Conservation (phyloP, 2,329 filamentous ascomycete species). For the Escovopsis sp. region DNA sequence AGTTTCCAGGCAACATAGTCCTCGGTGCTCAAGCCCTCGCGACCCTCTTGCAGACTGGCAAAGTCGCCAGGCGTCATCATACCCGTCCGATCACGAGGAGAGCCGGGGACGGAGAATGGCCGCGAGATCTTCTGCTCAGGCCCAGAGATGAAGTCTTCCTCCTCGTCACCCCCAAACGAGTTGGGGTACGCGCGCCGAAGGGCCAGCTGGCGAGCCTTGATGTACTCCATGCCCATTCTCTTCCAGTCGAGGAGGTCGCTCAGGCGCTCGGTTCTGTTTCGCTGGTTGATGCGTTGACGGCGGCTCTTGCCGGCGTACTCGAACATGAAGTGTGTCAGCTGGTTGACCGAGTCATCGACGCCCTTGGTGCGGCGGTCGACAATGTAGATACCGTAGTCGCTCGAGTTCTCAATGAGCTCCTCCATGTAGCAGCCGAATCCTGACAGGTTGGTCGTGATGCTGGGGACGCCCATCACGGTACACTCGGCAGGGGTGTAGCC, state of each 20-base stretch:
- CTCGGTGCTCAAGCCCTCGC: conserved; percentile 85
- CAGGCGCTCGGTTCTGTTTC: conserved; percentile 87
- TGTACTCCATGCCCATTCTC: conserved; percentile 98
- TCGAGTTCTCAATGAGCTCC: conserved; percentile 93
- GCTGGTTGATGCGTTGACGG: conserved; percentile 94
- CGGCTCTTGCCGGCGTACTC: conserved; percentile 89
- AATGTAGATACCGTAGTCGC: conserved; percentile 98
- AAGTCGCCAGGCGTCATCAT: conserved; percentile 99
- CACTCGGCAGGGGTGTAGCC: conserved; percentile 97
- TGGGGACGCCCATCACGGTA: conserved; percentile 97
- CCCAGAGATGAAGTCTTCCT: conserved; percentile 81
- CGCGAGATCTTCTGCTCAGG: conserved; percentile 91
- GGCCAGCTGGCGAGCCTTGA: conserved; percentile 89
- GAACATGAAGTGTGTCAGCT: conserved; percentile 76
- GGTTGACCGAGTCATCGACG: conserved; percentile 93
- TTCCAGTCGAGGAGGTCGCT: conserved; percentile 98
- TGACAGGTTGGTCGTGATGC: conserved; percentile 94
- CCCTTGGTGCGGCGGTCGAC: conserved; percentile 92
- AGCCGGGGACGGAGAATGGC: conserved; percentile 86
- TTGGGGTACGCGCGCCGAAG: conserved; percentile 80
- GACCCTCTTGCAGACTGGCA: conserved; percentile 86
- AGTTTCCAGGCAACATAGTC: conserved; percentile 98
- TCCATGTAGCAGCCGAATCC: conserved; percentile 99
- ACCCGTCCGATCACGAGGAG: conserved; percentile 74
- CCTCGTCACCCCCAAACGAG: conserved; percentile 67